Conservation (phyloP, 2,329 filamentous ascomycete species). For the Blastomyces gilchristii region DNA sequence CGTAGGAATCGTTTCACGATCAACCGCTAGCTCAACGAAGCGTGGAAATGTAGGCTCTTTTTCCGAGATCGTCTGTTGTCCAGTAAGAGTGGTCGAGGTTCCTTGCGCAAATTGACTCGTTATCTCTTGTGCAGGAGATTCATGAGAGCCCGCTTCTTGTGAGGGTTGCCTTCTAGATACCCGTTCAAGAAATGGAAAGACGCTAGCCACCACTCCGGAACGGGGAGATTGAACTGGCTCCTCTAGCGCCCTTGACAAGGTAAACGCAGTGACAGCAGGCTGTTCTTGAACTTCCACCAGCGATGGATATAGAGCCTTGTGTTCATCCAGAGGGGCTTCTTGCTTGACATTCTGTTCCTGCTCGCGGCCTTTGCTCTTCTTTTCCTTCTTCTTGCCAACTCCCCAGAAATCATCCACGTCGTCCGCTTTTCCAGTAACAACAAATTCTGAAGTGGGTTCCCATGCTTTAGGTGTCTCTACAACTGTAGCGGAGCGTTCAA, state of each 20-base stretch:
- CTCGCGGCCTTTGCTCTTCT: slow-evolving; percentile 12
- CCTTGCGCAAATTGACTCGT: neutral
- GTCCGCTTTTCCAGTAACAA: neutral
- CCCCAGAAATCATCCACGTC: slow-evolving; percentile 4
- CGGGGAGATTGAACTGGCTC: slow-evolving; percentile 11
- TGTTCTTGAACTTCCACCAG: neutral
- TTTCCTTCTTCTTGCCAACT: slow-evolving; percentile 9
- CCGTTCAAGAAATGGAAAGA: slow-evolving; percentile 30
- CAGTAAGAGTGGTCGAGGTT: neutral
- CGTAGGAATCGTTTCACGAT: neutral
- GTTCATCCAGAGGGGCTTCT: neutral
- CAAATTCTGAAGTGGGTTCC: neutral
- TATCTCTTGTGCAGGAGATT: slow-evolving; percentile 7
- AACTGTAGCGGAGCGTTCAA: neutral
- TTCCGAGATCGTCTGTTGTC: neutral
- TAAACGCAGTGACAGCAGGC: neutral
- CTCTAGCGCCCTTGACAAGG: neutral
- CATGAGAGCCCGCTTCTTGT: slow-evolving; percentile 7
- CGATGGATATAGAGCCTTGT: neutral
- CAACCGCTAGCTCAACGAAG: neutral
- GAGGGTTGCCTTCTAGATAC: slow-evolving; percentile 23
- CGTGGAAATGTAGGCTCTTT: neutral
- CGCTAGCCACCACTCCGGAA: slow-evolving; percentile 23
- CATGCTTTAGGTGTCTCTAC: neutral
- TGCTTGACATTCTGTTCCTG: slow-evolving; percentile 5